phyloP scores from a whole-genome alignment of 2,329 filamentous ascomycete genomes.

The Fusarium albidum region DNA sequence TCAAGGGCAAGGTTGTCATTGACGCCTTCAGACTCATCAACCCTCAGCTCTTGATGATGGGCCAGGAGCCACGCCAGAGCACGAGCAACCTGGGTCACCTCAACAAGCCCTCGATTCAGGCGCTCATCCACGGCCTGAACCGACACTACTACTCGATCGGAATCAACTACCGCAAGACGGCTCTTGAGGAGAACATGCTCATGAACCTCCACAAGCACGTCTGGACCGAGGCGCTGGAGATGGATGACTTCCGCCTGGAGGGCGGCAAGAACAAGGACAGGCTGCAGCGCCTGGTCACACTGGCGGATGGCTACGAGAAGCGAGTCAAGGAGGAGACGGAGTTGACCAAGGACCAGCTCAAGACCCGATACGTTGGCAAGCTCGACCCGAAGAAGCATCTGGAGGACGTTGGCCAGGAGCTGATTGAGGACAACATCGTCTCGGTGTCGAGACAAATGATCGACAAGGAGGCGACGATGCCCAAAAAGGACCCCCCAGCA shows the following conservation, averaged over 20 bases:
- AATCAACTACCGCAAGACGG: conserved; percentile 98
- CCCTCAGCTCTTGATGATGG: conserved; percentile 96
- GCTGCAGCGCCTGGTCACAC: conserved; percentile 83
- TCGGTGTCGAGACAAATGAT: conserved; percentile 99
- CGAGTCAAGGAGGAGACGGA: conserved; percentile 98
- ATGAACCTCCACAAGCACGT: conserved; percentile 99
- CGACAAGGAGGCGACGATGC: conserved; percentile 96
- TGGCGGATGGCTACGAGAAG: conserved; percentile 98
- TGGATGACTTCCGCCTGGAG: conserved; percentile 93
- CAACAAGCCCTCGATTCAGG: conserved; percentile 99
- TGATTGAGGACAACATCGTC: conserved; percentile 99
- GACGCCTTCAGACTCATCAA: conserved; percentile 99
- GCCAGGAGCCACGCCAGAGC: conserved; percentile 96
- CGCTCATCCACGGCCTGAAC: conserved; percentile 97
- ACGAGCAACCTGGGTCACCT: conserved; percentile 97
- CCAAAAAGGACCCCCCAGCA: conserved; percentile 68
- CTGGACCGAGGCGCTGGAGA: conserved; percentile 96
- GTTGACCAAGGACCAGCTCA: conserved; percentile 94
- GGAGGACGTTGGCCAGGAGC: conserved; percentile 92
- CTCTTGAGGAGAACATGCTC: conserved; percentile 98
- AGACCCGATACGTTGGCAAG: conserved; percentile 99
- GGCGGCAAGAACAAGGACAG: conserved; percentile 86
- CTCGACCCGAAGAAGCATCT: conserved; percentile 99
- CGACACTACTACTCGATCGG: conserved; percentile 99
- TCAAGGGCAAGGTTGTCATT: conserved; percentile 99